Evolutionary conservation across 2,329 filamentous ascomycete genomes (phyloP).

Genomic region (Gliomastix tumulicola): DNA sequence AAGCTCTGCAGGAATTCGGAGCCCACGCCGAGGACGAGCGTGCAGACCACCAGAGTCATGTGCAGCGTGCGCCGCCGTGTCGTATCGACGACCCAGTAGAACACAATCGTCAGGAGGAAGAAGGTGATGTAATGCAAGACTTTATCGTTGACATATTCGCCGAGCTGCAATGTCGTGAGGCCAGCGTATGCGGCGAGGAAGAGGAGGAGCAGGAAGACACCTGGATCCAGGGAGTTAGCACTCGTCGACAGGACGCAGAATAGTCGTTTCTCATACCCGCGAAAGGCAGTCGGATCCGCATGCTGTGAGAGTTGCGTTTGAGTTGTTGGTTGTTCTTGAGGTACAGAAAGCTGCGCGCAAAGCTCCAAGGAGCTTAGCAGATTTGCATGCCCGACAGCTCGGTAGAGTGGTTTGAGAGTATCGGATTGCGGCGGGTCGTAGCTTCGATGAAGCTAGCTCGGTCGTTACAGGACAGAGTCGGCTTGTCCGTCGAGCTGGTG

Average conservation of each 20-base stretch:
- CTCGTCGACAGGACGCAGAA: too few relatives aligned
- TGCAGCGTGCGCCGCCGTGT: constrained; percentile 79
- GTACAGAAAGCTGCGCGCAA: too few relatives aligned
- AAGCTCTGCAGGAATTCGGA: constrained; percentile 71
- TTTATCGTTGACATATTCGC: constrained; percentile 73
- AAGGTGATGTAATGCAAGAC: constrained; percentile 81
- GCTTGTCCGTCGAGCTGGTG: too few relatives aligned
- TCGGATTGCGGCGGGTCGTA: too few relatives aligned
- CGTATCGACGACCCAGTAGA: constrained; percentile 97
- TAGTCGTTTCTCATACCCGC: constrained; percentile 78
- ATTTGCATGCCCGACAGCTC: too few relatives aligned
- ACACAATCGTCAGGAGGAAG: constrained; percentile 77
- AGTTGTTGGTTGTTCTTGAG: neutral
- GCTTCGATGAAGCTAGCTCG: too few relatives aligned
- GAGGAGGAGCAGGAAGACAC: constrained; percentile 62
- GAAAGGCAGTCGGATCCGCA: constrained; percentile 85
- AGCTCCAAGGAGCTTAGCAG: too few relatives aligned
- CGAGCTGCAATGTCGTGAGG: constrained; percentile 57
- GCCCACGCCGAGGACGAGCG: constrained; percentile 61
- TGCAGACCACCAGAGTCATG: constrained; percentile 75
- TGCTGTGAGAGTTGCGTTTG: too few relatives aligned
- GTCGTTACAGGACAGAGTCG: too few relatives aligned
- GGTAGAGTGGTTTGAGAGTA: too few relatives aligned
- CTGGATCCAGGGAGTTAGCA: constrained; percentile 30
- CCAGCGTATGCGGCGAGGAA: constrained; percentile 73